These are phyloP conservation scores for Cladosporium sp. DNA, from an alignment of 2,329 filamentous ascomycete genomes.

Conservation along the genomic window DNA sequence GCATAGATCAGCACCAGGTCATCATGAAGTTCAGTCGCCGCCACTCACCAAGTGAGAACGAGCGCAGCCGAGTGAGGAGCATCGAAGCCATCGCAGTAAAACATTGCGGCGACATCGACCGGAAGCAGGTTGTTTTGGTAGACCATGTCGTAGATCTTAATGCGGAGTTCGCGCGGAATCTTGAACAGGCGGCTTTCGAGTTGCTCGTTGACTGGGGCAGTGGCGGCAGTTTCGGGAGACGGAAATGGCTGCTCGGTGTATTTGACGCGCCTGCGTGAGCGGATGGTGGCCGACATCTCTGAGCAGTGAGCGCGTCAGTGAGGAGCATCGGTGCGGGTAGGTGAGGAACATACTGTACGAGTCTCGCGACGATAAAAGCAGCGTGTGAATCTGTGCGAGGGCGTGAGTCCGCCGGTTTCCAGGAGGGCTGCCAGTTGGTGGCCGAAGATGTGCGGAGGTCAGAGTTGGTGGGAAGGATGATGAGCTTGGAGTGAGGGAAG, in stretches of 20 bases:
- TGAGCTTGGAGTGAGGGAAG: background rate
- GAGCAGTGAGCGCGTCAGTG: background rate
- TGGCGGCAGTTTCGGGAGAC: background rate
- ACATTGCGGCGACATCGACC: background rate
- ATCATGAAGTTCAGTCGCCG: background rate
- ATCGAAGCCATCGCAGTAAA: background rate
- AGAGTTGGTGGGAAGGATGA: background rate
- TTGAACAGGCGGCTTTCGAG: background rate
- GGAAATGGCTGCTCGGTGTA: slow-evolving; percentile 4
- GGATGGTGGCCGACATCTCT: background rate
- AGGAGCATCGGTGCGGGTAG: background rate
- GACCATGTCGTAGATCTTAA: background rate
- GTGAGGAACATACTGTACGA: background rate
- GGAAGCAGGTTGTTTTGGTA: background rate
- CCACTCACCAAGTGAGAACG: background rate
- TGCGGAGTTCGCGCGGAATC: background rate
- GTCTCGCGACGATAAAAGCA: background rate
- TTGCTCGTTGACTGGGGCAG: too few relatives aligned
- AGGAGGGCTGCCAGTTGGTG: background rate
- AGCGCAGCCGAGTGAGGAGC: background rate
- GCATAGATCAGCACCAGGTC: background rate
- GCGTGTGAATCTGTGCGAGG: background rate
- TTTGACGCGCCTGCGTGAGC: background rate
- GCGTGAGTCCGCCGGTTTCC: background rate
- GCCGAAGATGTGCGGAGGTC: background rate